phyloP scores from a whole-genome alignment of 1,284 basidiomycete species.

The Hymenochaete sp. region DNA sequence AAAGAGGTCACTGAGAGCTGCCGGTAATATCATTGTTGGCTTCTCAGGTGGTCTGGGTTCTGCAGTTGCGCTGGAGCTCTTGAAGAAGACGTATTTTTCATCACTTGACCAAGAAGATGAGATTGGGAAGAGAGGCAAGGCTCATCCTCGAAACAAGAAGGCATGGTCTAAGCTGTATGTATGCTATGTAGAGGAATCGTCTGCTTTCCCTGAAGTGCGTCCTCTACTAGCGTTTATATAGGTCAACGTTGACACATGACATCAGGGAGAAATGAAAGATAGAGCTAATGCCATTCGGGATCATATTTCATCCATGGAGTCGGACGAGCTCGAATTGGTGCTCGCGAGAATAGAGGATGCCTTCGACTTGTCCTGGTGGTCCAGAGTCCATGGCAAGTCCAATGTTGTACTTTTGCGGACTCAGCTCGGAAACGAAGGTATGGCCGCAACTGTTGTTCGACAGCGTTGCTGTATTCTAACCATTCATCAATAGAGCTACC shows the following conservation, averaged over 20 bases:
- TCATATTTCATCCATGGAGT: slow-evolving; percentile 36
- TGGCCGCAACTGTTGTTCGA: too few species aligned
- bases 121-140: slow-evolving; percentile 41
- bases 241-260: slow-evolving; percentile 15
- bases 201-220: slow-evolving; percentile 48
- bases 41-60: slow-evolving; percentile 72
- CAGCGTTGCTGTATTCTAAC: slow-evolving; percentile 3
- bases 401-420: slow-evolving; percentile 28
- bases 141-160: slow-evolving; percentile 53
- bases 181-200: slow-evolving; percentile 63
- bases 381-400: slow-evolving; percentile 29
- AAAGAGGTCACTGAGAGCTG: slow-evolving; percentile 48
- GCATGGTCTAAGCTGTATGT: slow-evolving; percentile 57
- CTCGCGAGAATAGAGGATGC: slow-evolving; percentile 60
- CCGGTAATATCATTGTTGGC: slow-evolving; percentile 57
- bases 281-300: slow-evolving; percentile 41
- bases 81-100: slow-evolving; percentile 53
- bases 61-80: slow-evolving; percentile 59
- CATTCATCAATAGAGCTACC: not conserved
- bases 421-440: slow-evolving; percentile 48
- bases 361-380: slow-evolving; percentile 65
- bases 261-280: slow-evolving; percentile 41
- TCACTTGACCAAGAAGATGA: slow-evolving; percentile 22
- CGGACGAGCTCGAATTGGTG: slow-evolving; percentile 48
- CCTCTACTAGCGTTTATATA: slow-evolving; percentile 1